Percentiles rank a stretch among this genome's conserved stretches.
Conservation (phyloP, 768 basidiomycete species). For the Tricholoma sp. region DNA sequence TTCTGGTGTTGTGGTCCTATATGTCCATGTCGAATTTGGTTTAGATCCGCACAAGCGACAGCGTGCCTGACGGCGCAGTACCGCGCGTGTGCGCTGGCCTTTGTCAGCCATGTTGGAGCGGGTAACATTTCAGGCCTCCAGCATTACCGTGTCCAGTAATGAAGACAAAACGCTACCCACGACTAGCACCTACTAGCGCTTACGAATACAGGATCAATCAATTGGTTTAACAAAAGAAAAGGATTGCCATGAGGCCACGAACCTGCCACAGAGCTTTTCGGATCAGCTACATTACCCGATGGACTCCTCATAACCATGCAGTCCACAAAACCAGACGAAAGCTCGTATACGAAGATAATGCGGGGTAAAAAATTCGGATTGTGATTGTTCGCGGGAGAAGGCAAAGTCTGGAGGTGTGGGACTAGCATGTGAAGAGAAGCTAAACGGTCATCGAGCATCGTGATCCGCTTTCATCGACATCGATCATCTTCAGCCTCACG, state of each 20-base stretch:
- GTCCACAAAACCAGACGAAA: neutral
- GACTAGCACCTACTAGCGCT: neutral
- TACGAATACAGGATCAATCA: neutral
- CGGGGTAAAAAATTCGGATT: neutral
- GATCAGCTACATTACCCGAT: neutral
- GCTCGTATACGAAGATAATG: neutral
- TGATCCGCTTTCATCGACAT: slow-evolving; percentile 2
- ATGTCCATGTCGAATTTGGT: neutral
- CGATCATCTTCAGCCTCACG: neutral
- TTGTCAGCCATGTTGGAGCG: neutral
- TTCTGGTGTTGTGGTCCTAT: neutral
- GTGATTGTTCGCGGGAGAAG: neutral
- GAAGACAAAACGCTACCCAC: neutral
- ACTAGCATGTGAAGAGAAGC: neutral
- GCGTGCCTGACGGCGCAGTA: neutral
- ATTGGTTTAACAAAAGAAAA: neutral
- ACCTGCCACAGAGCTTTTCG: neutral
- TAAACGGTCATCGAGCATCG: neutral
- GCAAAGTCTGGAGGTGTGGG: neutral
- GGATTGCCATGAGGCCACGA: slow-evolving; percentile 5
- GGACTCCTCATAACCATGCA: no score
- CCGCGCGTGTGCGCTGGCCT: neutral
- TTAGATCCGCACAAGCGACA: neutral
- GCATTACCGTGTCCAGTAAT: neutral
- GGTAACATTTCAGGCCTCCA: neutral